Conservation (phyloP, 192 early-diverging fungal genomes). For the Entomortierella beljakovae region DNA sequence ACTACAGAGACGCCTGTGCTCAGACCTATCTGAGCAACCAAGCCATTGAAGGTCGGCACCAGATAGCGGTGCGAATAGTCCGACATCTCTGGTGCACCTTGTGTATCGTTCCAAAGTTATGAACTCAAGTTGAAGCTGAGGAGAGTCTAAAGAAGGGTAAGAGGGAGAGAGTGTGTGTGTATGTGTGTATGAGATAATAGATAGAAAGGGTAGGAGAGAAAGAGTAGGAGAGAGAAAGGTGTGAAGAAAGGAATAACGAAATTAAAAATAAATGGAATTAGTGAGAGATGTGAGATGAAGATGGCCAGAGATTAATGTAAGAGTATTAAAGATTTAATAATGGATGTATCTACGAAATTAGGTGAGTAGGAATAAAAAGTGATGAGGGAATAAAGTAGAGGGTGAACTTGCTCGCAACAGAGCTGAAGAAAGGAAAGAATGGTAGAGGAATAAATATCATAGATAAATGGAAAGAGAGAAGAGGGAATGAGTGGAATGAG, state of each 20-base stretch:
- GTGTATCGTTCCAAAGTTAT: too few relatives aligned
- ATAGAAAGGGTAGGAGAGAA: neutral
- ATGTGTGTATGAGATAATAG: neutral
- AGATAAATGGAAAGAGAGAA: too few relatives aligned
- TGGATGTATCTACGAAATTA: too few relatives aligned
- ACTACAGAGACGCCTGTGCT: constrained; percentile 54
- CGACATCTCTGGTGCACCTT: constrained; percentile 25
- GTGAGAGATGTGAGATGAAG: too few relatives aligned
- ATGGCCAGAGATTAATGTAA: too few relatives aligned
- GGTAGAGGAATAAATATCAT: too few relatives aligned
- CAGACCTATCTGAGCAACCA: constrained; percentile 65
- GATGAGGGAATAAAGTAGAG: too few relatives aligned
- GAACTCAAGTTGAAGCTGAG: neutral
- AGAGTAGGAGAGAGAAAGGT: neutral
- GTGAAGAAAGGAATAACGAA: neutral
- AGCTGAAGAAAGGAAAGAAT: too few relatives aligned
- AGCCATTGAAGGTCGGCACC: constrained; percentile 61
- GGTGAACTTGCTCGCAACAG: too few relatives aligned
- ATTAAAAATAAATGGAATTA: neutral
- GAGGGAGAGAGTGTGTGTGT: neutral
- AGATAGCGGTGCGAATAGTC: constrained; percentile 26
- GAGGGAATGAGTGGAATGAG: too few relatives aligned
- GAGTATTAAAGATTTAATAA: neutral
- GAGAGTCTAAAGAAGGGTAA: neutral
- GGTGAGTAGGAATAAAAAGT: too few relatives aligned